phyloP scores from a whole-genome alignment of 176 grass and related monocot genomes.

The Paspalum vaginatum region DNA sequence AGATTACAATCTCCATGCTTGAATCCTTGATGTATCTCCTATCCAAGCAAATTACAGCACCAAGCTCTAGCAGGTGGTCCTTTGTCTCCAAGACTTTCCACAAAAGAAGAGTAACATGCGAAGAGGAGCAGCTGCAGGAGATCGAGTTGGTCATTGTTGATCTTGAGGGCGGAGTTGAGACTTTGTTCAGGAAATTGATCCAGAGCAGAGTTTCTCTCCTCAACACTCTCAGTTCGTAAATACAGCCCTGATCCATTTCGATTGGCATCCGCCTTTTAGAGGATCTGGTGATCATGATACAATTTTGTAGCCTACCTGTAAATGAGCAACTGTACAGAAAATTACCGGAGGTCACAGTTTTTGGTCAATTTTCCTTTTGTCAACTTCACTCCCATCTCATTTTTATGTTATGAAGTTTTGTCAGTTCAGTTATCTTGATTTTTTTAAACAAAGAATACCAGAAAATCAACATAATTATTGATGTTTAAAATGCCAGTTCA shows the following conservation, averaged over 20 bases:
- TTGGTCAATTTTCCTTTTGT: slow-evolving; percentile 12
- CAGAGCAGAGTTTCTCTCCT: slow-evolving; percentile 64
- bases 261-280: slow-evolving; percentile 10
- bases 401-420: slow-evolving; percentile 10
- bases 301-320: slow-evolving; percentile 30
- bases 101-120: slow-evolving; percentile 47
- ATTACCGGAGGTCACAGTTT: not conserved
- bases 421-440: not conserved
- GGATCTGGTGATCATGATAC: no score
- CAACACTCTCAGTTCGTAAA: slow-evolving; percentile 53
- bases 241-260: slow-evolving; percentile 22
- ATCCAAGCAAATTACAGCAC: slow-evolving; percentile 17
- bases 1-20: slow-evolving; percentile 41
- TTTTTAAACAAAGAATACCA: not conserved
- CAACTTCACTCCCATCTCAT: not conserved
- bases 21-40: slow-evolving; percentile 26
- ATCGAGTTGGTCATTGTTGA: slow-evolving; percentile 44
- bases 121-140: slow-evolving; percentile 40
- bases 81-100: slow-evolving; percentile 52
- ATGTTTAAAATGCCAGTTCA: not conserved
- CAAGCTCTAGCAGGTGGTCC: slow-evolving; percentile 49
- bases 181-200: slow-evolving; percentile 54
- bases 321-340: slow-evolving; percentile 37
- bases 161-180: slow-evolving; percentile 48
- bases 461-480: slow-evolving; percentile 28